These are phyloP conservation scores for Auriculariales sp. DNA, from an alignment of 768 basidiomycete genomes.

Conservation along the genomic window DNA sequence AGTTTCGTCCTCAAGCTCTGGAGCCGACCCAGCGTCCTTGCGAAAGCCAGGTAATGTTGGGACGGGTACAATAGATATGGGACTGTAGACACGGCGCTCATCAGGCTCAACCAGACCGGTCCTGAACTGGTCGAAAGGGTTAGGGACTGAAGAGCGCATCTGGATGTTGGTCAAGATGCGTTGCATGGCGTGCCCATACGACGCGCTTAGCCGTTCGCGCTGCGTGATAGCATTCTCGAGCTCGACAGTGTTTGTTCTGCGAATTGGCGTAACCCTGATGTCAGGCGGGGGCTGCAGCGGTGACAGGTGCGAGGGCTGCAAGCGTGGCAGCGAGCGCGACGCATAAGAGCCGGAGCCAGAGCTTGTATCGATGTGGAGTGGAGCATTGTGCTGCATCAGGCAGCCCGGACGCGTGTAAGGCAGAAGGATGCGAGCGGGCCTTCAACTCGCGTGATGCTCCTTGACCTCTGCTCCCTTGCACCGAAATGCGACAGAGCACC, in stretches of 20 bases:
- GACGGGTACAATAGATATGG: background rate
- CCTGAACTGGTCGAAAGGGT: conserved; percentile 30
- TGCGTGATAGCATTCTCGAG: too few relatives aligned
- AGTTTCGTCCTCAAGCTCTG: conserved; percentile 27
- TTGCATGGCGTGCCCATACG: too few relatives aligned
- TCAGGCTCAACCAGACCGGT: conserved; percentile 10
- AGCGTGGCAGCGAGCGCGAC: background rate
- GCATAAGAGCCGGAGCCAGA: background rate
- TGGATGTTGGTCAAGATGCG: too few relatives aligned
- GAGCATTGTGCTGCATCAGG: background rate
- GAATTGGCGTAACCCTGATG: too few relatives aligned
- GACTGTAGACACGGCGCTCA: conserved; percentile 11
- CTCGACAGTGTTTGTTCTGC: too few relatives aligned
- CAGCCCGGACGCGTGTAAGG: too few relatives aligned
- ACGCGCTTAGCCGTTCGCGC: too few relatives aligned
- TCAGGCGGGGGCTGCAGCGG: background rate
- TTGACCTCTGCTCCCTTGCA: too few relatives aligned
- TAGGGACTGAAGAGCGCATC: too few relatives aligned
- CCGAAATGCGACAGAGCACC: too few relatives aligned
- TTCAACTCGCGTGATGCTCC: too few relatives aligned
- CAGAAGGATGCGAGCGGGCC: too few relatives aligned
- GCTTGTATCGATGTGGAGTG: background rate
- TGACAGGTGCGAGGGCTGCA: background rate
- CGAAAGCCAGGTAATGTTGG: background rate
- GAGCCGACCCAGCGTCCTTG: conserved; percentile 7